phyloP scores from a whole-genome alignment of 1,139 yeast genomes.

The Nakaseomyces glabratus region DNA sequence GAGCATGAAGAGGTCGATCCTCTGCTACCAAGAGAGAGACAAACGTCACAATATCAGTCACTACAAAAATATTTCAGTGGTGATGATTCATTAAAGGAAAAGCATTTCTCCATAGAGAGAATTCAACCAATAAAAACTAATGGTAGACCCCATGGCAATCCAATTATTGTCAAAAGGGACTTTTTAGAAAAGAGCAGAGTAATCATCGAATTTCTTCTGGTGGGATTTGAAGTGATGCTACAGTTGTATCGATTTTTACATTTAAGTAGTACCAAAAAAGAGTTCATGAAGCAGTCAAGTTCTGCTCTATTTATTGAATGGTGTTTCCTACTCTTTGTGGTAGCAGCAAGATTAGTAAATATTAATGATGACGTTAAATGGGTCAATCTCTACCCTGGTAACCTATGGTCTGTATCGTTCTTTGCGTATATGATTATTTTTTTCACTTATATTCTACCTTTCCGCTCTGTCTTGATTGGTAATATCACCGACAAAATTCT shows the following conservation, averaged over 20 bases:
- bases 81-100: constrained; percentile 15
- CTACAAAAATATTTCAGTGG: constrained; percentile 4
- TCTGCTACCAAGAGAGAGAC: constrained; percentile 9
- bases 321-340: constrained; percentile 4
- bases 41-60: constrained; percentile 3
- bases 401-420: constrained; percentile 64
- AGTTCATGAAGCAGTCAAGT: constrained; percentile 27
- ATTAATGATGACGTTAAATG: constrained; percentile 33
- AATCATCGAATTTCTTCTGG: constrained; percentile 41
- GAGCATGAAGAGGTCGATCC: constrained; percentile 13
- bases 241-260: constrained; percentile 36
- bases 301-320: constrained; percentile 30
- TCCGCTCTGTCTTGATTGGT: constrained; percentile 57
- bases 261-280: constrained; percentile 33
- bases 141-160: constrained; percentile 19
- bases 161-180: constrained; percentile 36
- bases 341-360: constrained; percentile 31
- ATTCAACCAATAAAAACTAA: constrained; percentile 15
- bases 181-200: constrained; percentile 45
- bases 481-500: constrained; percentile 33
- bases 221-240: constrained; percentile 38
- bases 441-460: constrained; percentile 44
- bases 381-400: constrained; percentile 27
- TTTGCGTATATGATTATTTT: constrained; percentile 46
- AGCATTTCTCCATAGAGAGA: constrained; percentile 21